Evolutionary conservation across 164 flowering plant genomes (phyloP).

Genomic region (Magnolia kwangsiensis): DNA sequence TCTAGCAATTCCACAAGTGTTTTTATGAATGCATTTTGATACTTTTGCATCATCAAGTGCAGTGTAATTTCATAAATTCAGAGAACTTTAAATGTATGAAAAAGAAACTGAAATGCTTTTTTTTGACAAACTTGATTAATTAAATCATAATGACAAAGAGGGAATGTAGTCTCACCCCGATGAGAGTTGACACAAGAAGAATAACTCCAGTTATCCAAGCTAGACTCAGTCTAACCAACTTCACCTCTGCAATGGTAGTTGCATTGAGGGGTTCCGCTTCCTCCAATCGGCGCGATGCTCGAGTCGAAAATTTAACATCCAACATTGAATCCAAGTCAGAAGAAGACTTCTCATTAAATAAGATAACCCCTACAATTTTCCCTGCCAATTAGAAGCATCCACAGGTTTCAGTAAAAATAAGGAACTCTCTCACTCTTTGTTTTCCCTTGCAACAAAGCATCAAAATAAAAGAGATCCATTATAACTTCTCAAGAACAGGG

Average conservation of each 20-base stretch:
- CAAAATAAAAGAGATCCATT: neutral
- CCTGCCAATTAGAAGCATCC: conserved; percentile 39
- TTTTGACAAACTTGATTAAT: neutral
- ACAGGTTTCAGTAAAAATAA: neutral
- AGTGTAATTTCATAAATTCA: neutral
- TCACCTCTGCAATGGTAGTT: conserved; percentile 25
- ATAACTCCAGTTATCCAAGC: conserved; percentile 95
- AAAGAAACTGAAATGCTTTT: neutral
- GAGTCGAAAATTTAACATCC: conserved; percentile 39
- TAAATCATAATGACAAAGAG: neutral
- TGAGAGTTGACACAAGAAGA: conserved; percentile 70
- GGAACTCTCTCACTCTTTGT: too few relatives aligned
- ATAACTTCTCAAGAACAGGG: neutral
- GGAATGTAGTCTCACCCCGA: conserved; percentile 66
- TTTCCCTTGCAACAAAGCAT: too few relatives aligned
- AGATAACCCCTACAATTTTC: conserved; percentile 69
- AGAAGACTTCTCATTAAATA: conserved; percentile 25
- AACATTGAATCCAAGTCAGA: conserved; percentile 35
- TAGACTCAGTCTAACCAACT: conserved; percentile 63
- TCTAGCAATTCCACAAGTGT: neutral
- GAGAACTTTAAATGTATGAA: neutral
- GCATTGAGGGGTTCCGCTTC: conserved; percentile 16
- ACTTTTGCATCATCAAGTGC: neutral
- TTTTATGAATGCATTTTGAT: neutral
- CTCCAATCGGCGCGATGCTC: conserved; percentile 49